Percentiles rank a stretch among this genome's conserved stretches.
These are phyloP conservation scores for Groenewaldozyma tartarivorans DNA, from an alignment of 805 yeast genomes.

Conservation along the genomic window DNA sequence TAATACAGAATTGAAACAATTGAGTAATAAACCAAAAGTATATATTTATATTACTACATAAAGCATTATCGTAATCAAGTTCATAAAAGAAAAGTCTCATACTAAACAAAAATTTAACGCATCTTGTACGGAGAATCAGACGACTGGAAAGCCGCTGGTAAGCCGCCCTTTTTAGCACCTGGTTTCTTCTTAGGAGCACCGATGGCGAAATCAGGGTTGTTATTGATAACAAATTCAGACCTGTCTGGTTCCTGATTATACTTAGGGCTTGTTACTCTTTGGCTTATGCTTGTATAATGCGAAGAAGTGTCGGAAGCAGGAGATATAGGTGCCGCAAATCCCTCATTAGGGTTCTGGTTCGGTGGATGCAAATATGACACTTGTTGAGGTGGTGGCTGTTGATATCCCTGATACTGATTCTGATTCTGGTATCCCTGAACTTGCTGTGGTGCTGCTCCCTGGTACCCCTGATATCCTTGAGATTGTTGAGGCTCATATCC, in stretches of 20 bases:
- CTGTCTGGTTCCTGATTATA: slow-evolving; percentile 10
- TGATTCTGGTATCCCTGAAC: neutral
- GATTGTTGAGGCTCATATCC: neutral
- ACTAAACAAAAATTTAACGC: slow-evolving; percentile 1
- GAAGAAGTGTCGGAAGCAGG: slow-evolving; percentile 11
- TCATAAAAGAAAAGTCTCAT: too few relatives aligned
- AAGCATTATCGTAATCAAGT: too few relatives aligned
- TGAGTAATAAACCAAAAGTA: too few relatives aligned
- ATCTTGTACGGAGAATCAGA: slow-evolving; percentile 13
- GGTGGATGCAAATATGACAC: slow-evolving; percentile 5
- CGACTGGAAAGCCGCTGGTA: slow-evolving; percentile 11
- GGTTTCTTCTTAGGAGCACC: slow-evolving; percentile 6
- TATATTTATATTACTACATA: too few relatives aligned
- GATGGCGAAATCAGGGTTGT: slow-evolving; percentile 17
- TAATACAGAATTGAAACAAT: too few relatives aligned
- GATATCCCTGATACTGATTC: slow-evolving; percentile 1
- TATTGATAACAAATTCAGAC: slow-evolving; percentile 14
- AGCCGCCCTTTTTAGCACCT: slow-evolving; percentile 9
- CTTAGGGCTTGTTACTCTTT: slow-evolving; percentile 13
- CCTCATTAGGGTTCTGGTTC: slow-evolving; percentile 3
- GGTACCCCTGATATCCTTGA: neutral
- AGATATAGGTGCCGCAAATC: neutral
- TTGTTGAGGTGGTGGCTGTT: slow-evolving; percentile 2
- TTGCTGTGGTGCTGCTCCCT: neutral
- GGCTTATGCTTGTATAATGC: slow-evolving; percentile 17